Evolutionary conservation across 2,329 filamentous ascomycete genomes (phyloP).

Genomic region (Grosmannia penicillata): DNA sequence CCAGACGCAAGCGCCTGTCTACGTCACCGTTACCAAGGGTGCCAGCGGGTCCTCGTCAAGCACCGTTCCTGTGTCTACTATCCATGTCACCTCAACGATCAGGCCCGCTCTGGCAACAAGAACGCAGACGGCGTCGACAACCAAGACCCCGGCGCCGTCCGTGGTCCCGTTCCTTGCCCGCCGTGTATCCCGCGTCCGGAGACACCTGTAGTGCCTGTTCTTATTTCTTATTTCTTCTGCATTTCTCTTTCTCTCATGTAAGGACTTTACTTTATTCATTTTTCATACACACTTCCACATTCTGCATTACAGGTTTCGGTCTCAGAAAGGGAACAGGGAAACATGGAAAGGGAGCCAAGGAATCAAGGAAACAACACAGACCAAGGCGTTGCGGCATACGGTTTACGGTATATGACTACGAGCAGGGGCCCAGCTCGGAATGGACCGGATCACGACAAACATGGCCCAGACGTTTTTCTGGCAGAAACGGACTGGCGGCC

Average conservation of each 20-base stretch:
- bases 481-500: neutral
- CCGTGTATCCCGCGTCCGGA: neutral
- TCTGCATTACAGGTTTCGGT: neutral
- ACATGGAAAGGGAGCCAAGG: too few species aligned
- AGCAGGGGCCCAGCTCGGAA: too few species aligned
- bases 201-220: neutral
- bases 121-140: neutral
- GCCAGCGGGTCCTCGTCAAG: neutral
- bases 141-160: neutral
- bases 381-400: too few species aligned
- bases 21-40: constrained; percentile 5
- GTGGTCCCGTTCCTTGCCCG: constrained; percentile 2
- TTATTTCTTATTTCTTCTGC: neutral
- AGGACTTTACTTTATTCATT: constrained; percentile 1
- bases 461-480: neutral
- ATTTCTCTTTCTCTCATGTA: neutral
- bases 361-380: neutral
- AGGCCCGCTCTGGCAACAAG: neutral
- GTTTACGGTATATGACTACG: too few species aligned
- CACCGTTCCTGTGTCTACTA: neutral
- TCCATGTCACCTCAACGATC: neutral
- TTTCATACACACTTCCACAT: neutral
- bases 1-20: constrained; percentile 11
- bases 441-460: neutral
- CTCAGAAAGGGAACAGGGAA: neutral